These are phyloP conservation scores for Scolecobasidium constrictum DNA, from an alignment of 2,329 filamentous ascomycete species.

Conservation along the genomic window DNA sequence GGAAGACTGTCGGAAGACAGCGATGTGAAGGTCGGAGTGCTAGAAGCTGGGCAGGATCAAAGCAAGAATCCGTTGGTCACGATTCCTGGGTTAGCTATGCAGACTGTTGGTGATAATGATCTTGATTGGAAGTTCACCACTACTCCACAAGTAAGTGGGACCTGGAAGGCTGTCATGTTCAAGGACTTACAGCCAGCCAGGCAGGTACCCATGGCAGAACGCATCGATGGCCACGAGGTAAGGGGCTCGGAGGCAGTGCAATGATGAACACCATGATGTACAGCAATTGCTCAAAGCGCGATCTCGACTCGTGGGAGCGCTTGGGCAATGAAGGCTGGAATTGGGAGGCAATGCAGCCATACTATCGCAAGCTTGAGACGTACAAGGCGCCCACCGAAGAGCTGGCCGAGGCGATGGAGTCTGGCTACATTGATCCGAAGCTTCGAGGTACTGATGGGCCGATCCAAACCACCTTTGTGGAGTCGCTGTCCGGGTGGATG, in stretches of 20 bases:
- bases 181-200: too few species aligned
- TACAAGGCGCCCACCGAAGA: not conserved
- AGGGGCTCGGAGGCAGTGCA: not conserved
- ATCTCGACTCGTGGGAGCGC: conserved; percentile 41
- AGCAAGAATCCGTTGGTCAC: too few species aligned
- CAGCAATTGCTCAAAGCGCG: not conserved
- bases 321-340: conserved; percentile 38
- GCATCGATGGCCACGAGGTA: too few species aligned
- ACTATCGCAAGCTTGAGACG: conserved; percentile 14
- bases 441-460: not conserved
- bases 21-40: too few species aligned
- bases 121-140: too few species aligned
- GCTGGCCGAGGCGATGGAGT: not conserved
- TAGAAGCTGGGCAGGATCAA: too few species aligned
- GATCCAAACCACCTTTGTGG: not conserved
- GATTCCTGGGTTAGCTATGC: too few species aligned
- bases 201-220: too few species aligned
- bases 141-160: too few species aligned
- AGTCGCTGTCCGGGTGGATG: not conserved
- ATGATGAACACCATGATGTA: not conserved
- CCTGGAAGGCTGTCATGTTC: too few species aligned
- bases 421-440: not conserved
- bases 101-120: too few species aligned
- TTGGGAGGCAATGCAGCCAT: conserved; percentile 34
- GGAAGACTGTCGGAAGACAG: not conserved